These are phyloP conservation scores for Agaricus blazei DNA, from an alignment of 768 basidiomycete species.

Conservation along the genomic window DNA sequence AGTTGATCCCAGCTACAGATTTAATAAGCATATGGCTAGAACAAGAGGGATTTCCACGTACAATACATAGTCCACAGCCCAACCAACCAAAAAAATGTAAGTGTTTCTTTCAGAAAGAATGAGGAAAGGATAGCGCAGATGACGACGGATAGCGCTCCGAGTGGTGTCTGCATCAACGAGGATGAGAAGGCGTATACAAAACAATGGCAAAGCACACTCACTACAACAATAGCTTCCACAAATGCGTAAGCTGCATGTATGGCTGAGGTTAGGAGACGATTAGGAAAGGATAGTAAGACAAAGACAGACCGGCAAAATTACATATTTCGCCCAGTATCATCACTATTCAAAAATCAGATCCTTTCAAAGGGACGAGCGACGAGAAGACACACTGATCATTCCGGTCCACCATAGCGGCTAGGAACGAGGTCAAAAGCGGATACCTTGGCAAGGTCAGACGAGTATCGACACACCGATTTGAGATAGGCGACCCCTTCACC, in stretches of 20 bases:
- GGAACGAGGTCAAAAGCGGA: slow-evolving; percentile 9
- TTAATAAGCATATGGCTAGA: neutral
- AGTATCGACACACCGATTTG: slow-evolving; percentile 65
- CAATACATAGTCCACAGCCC: slow-evolving; percentile 87
- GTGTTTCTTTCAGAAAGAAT: slow-evolving; percentile 86
- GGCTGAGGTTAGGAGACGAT: slow-evolving; percentile 13
- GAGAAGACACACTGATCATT: slow-evolving; percentile 65
- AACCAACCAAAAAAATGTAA: slow-evolving; percentile 98
- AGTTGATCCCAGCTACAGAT: slow-evolving; percentile 68
- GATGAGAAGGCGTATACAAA: slow-evolving; percentile 1
- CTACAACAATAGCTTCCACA: slow-evolving; percentile 88
- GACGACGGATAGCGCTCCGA: slow-evolving; percentile 95
- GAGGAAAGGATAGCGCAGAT: slow-evolving; percentile 91
- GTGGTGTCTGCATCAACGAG: slow-evolving; percentile 59
- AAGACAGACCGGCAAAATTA: slow-evolving; percentile 70
- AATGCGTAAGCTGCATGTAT: slow-evolving; percentile 69
- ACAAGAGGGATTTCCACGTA: slow-evolving; percentile 31
- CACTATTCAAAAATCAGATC: slow-evolving; percentile 36
- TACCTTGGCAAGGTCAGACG: neutral
- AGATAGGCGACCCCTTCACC: slow-evolving; percentile 93
- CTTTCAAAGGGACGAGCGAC: neutral
- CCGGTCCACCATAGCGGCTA: slow-evolving; percentile 91
- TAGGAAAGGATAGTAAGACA: slow-evolving; percentile 14
- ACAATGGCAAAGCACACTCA: slow-evolving; percentile 28
- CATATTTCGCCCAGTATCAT: slow-evolving; percentile 91